Conservation (phyloP, 73 alveolate species). For the Uronychia binucleata region DNA sequence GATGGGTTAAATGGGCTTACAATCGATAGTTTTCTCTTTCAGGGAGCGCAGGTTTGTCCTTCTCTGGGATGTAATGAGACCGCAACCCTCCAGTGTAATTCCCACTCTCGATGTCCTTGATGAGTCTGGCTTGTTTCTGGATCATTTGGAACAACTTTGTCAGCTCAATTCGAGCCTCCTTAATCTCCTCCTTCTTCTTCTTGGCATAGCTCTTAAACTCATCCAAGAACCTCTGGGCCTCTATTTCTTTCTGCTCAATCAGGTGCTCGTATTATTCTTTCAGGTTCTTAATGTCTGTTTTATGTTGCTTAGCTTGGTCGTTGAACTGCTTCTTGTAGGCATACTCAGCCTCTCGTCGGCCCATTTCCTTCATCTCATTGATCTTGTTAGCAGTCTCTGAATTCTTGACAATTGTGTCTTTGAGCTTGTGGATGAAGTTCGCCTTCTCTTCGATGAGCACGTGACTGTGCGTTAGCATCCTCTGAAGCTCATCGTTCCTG, state of each 20-base stretch:
- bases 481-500: slow-evolving; percentile 29
- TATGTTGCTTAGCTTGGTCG: slow-evolving; percentile 24
- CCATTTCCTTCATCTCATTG: slow-evolving; percentile 36
- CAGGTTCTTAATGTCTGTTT: slow-evolving; percentile 1
- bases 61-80: slow-evolving; percentile 3
- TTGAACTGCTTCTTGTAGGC: slow-evolving; percentile 23
- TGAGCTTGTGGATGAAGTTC: slow-evolving; percentile 18
- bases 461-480: slow-evolving; percentile 41
- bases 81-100: slow-evolving; percentile 15
- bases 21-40: slow-evolving; percentile 8
- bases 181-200: slow-evolving; percentile 36
- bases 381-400: background rate
- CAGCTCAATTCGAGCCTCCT: slow-evolving; percentile 21
- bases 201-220: slow-evolving; percentile 24
- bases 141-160: slow-evolving; percentile 2
- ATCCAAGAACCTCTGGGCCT: slow-evolving; percentile 11
- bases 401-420: slow-evolving; percentile 12
- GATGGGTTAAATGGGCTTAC: background rate
- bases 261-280: slow-evolving; percentile 22
- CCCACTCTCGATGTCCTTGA: slow-evolving; percentile 30
- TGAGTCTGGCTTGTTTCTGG: slow-evolving; percentile 1
- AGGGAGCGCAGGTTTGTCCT: slow-evolving; percentile 16
- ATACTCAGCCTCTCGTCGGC: slow-evolving; percentile 34
- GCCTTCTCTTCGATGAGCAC: slow-evolving; percentile 35
- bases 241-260: slow-evolving; percentile 12